Evolutionary conservation across 352 stramenopile genomes (phyloP).

Genomic region (Globisporangium polare): DNA sequence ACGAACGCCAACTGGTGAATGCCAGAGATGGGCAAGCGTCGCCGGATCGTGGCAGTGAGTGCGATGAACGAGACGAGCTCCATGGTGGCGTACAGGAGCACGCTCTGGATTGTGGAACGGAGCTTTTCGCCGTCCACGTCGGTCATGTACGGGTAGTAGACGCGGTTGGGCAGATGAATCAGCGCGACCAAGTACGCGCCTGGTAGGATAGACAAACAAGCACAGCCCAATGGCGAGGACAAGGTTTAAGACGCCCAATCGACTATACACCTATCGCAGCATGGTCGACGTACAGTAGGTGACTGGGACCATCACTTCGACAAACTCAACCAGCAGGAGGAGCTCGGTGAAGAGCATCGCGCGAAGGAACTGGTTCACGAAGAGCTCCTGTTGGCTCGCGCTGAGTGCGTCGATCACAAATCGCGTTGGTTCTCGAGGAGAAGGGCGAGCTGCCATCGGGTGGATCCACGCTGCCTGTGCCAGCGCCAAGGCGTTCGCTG

Average conservation of each 20-base stretch:
- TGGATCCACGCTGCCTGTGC: too few relatives aligned
- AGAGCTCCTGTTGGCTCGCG: not conserved
- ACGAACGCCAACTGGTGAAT: conserved; percentile 33
- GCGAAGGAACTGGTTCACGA: conserved; percentile 10
- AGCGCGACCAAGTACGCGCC: not conserved
- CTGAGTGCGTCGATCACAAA: not conserved
- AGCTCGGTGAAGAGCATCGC: conserved; percentile 13
- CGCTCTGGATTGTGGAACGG: not conserved
- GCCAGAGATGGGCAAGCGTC: conserved; percentile 19
- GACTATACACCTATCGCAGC: too few relatives aligned
- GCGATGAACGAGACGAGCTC: not conserved
- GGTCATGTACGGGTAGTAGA: not conserved
- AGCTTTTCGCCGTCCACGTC: not conserved
- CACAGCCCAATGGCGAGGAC: too few relatives aligned
- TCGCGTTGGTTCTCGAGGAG: not conserved
- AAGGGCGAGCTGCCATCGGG: too few relatives aligned
- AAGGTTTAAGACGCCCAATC: too few relatives aligned
- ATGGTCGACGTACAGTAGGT: conserved; percentile 16
- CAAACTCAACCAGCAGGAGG: conserved; percentile 17
- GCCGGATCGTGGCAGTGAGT: not conserved
- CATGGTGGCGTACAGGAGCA: not conserved
- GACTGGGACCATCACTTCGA: conserved; percentile 15
- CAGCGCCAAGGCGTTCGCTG: too few relatives aligned
- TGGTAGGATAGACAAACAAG: too few relatives aligned
- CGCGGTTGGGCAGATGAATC: not conserved